Evolutionary conservation across 805 yeast genomes (phyloP), one percentile per base, ranked within the genome.

Genomic region (Nakazawaea ishiwadae): DNA sequence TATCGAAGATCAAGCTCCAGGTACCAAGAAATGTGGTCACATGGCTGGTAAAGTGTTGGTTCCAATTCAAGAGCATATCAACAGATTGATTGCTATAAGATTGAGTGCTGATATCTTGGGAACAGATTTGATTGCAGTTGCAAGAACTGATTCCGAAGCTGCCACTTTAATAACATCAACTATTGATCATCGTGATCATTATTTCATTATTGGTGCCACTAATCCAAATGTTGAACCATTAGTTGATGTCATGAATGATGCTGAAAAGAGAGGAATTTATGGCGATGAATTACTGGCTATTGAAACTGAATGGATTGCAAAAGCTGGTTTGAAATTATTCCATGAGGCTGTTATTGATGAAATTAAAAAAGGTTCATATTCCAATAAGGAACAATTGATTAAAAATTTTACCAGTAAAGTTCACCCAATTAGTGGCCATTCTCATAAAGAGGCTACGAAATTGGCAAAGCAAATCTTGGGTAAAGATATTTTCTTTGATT

Each of bases 41-140:
- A 91, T 91, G 98, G 97, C 96, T 51, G 98, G 98, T 55, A 88
- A 93, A 67, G 97, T 93, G 40, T 79, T 91, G 53, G 96, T 91
- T 48, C 98, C 98, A 49, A 93, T 89, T 46, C 96, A 89, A 68
- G 98, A 91, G 71, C 98, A 91, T 68, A 86, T 91, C 66, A 89
- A 87, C 71, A 80, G 98, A 64, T 74, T 91, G 62, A 82, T 88
- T 50, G 95, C 97, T 37, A 86, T 91, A 56, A 83, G 98, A 66
- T 88, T 96, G 48, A 80, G 95, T 56, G 96, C 97, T 37, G 98
- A 91, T 67, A 84, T 90, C 48, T 79, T 87, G 68, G 93, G 95
- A 39, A 77, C 89, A 33, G 89, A 89, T 58, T 74, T 91, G 59
- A 68, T 91, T 49, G 77, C 82, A 50, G 95, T 91, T 56, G 97